Evolutionary conservation across 257 asterid species (phyloP), one percentile per base, ranked within the genome.

Genomic region (Echites panduratus): DNA sequence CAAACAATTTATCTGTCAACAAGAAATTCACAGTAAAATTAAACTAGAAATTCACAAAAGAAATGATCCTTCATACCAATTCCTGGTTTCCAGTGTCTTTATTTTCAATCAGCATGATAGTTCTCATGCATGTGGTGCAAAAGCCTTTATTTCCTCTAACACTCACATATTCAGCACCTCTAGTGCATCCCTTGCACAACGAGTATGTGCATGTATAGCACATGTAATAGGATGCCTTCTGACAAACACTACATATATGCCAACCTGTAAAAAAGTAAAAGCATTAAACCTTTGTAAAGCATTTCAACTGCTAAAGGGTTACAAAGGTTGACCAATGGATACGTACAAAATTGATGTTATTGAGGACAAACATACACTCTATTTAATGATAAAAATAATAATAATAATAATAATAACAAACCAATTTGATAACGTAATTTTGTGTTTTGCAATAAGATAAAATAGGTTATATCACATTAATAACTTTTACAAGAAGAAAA

Each of bases 191-290:
- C 88, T 90, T 95, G 92, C 99, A 95, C 87, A 95, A 79, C 26
- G 99, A 90, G 82, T 89, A 95, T 7, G 99, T 86, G 78, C 99
- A 95, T 35, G 97, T 92, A 82, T 90, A 95, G 90, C 99, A 95
- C 88, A 81, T 79, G 70, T 85, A 89, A 71, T 89, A 86, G 48
- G 99, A 81, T 66, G 89, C 56, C 85, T 87, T 95, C 76, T 79
- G 83, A 74, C 99, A 95, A 75, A 81, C 91, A 77, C 93, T 95
- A 77, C 99, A 95, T 76, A 95, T 95, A 85, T 95, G 99, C 99
- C 99, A 95, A 76, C 99, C 99, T 95, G 96, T 77, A 84, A 85
- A n/a, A 26, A 29, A 5, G 9, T 20, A 27, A 48, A 54, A 47
- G 26, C 65, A 66, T 65, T 65, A 71, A 44, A 27, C 2, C 32